These are phyloP conservation scores for Isabelozyma pseudorhagii DNA, from an alignment of 805 yeast species.

Conservation along the genomic window DNA sequence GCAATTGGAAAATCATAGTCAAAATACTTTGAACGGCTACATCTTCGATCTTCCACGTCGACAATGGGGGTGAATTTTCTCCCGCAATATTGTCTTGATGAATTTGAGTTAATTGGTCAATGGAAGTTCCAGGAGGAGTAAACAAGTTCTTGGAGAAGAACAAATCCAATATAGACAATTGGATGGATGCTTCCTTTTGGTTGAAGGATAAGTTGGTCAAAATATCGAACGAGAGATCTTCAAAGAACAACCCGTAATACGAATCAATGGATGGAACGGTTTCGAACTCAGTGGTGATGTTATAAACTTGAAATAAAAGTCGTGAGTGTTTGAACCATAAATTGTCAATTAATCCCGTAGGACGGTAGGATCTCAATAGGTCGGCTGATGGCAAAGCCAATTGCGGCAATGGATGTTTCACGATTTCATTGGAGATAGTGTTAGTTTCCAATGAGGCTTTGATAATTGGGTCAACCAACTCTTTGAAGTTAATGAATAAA, in stretches of 20 bases:
- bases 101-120: conserved; percentile 58
- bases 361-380: conserved; percentile 15
- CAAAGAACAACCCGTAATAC: conserved; percentile 51
- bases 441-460: conserved; percentile 30
- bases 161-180: conserved; percentile 67
- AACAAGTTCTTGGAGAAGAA: conserved; percentile 61
- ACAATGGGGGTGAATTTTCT: conserved; percentile 39
- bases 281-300: conserved; percentile 51
- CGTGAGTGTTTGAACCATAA: conserved; percentile 64
- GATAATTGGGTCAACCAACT: conserved; percentile 29
- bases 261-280: conserved; percentile 49
- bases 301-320: conserved; percentile 58
- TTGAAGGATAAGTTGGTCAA: conserved; percentile 83
- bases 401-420: conserved; percentile 40
- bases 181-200: conserved; percentile 81
- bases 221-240: conserved; percentile 73
- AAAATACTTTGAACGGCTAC: conserved; percentile 79
- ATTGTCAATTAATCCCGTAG: conserved; percentile 45
- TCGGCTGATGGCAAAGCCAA: conserved; percentile 29
- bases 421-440: conserved; percentile 34
- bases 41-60: conserved; percentile 92
- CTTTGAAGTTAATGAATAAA: conserved; percentile 31
- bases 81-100: conserved; percentile 41
- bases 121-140: conserved; percentile 64
- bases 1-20: conserved; percentile 73